Evolutionary conservation across 257 asterid genomes (phyloP).

Genomic region (Przewalskia tangutica): DNA sequence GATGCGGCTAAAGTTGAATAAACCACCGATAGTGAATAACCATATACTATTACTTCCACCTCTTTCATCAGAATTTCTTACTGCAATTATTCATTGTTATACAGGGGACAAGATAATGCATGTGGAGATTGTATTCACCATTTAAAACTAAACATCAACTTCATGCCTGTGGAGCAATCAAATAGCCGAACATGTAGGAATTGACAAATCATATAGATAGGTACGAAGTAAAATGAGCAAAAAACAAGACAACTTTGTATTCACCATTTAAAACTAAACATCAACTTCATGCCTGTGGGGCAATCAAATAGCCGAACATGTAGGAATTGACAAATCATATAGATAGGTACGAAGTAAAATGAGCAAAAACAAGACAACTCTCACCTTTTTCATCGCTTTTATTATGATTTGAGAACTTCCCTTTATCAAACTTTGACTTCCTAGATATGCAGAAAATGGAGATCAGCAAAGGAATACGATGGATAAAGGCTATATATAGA

Average conservation of each 20-base stretch:
- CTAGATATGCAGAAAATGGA: slow-evolving; percentile 31
- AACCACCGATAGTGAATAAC: background rate
- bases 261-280: background rate
- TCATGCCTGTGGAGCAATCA: background rate
- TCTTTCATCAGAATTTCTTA: background rate
- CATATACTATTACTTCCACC: background rate
- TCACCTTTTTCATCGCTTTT: slow-evolving; percentile 48
- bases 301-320: background rate
- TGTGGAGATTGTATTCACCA: background rate
- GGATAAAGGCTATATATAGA: background rate
- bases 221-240: background rate
- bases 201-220: background rate
- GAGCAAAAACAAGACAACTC: slow-evolving; percentile 1
- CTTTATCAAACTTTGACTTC: slow-evolving; percentile 33
- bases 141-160: background rate
- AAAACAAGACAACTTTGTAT: background rate
- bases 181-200: background rate
- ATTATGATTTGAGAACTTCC: slow-evolving; percentile 40
- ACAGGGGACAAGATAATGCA: background rate
- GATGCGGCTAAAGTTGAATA: background rate
- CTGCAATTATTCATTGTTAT: background rate
- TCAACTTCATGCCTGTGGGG: too few relatives aligned
- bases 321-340: background rate
- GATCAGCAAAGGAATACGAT: slow-evolving; percentile 11
- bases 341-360: background rate